These are phyloP conservation scores for Cladorrhinum sp. DNA, from an alignment of 2,329 filamentous ascomycete genomes.

Conservation along the genomic window DNA sequence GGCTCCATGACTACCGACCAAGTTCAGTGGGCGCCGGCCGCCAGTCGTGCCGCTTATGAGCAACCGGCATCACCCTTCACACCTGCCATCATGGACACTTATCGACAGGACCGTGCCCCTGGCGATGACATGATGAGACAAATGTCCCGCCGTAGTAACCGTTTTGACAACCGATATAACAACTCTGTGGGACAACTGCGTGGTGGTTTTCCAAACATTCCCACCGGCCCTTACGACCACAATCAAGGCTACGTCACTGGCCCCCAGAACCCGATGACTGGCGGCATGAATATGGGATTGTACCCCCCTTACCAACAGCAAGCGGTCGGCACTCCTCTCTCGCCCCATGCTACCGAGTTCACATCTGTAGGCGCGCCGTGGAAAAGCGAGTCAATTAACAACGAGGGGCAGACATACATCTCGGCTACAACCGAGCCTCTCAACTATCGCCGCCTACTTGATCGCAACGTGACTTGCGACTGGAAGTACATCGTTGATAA, in stretches of 20 bases:
- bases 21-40: constrained; percentile 46
- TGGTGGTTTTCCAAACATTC: constrained; percentile 39
- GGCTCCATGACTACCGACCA: constrained; percentile 34
- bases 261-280: constrained; percentile 32
- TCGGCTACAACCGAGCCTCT: constrained; percentile 78
- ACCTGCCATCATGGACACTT: constrained; percentile 38
- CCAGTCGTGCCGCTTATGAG: constrained; percentile 43
- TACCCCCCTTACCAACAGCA: constrained; percentile 53
- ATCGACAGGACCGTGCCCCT: constrained; percentile 45
- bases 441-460: constrained; percentile 91
- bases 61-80: constrained; percentile 28
- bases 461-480: constrained; percentile 95
- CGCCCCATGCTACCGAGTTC: constrained; percentile 72
- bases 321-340: constrained; percentile 62
- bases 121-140: constrained; percentile 50
- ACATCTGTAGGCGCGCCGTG: constrained; percentile 52
- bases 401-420: constrained; percentile 72
- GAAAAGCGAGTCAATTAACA: constrained; percentile 53
- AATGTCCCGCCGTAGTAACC: constrained; percentile 43
- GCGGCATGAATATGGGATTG: constrained; percentile 41
- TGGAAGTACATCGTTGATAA: constrained; percentile 99
- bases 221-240: constrained; percentile 30
- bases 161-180: constrained; percentile 43
- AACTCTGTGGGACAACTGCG: constrained; percentile 31
- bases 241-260: constrained; percentile 25